These are phyloP conservation scores for Gossypium lobatum DNA, from an alignment of 441 rosid genomes.

Conservation along the genomic window DNA sequence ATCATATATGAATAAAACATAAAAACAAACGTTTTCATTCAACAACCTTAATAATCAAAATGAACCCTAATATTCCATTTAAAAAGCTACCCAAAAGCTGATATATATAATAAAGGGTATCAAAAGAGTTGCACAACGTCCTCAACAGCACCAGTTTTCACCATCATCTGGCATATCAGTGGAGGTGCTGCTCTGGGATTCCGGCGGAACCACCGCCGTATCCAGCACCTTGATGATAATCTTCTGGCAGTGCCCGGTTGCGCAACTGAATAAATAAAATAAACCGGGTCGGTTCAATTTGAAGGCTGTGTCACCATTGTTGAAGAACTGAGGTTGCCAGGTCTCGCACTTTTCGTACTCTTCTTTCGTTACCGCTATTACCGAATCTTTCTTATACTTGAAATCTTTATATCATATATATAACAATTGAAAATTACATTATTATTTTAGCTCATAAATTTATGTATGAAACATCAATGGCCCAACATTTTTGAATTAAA, in stretches of 20 bases:
- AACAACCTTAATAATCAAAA: neutral
- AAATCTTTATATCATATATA: conserved; percentile 36
- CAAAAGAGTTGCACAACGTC: neutral
- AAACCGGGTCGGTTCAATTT: conserved; percentile 52
- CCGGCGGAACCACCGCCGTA: conserved; percentile 4
- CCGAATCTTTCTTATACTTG: conserved; percentile 67
- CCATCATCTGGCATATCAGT: no score
- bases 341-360: conserved; percentile 79
- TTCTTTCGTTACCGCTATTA: conserved; percentile 55
- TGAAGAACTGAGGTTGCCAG: conserved; percentile 57
- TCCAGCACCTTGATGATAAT: conserved; percentile 72
- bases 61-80: neutral
- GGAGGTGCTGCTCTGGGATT: conserved; percentile 5
- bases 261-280: conserved; percentile 85
- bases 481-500: no score
- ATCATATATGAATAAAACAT: neutral
- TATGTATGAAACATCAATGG: no score
- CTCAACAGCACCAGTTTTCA: neutral
- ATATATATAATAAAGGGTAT: neutral
- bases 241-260: conserved; percentile 57
- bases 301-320: conserved; percentile 58
- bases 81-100: neutral
- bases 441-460: no score
- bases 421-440: no score
- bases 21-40: neutral